Percentiles rank a stretch among this genome's conserved stretches.
Evolutionary conservation across 2,329 filamentous ascomycete species (phyloP).

Genomic region (Talaromyces islandicus): DNA sequence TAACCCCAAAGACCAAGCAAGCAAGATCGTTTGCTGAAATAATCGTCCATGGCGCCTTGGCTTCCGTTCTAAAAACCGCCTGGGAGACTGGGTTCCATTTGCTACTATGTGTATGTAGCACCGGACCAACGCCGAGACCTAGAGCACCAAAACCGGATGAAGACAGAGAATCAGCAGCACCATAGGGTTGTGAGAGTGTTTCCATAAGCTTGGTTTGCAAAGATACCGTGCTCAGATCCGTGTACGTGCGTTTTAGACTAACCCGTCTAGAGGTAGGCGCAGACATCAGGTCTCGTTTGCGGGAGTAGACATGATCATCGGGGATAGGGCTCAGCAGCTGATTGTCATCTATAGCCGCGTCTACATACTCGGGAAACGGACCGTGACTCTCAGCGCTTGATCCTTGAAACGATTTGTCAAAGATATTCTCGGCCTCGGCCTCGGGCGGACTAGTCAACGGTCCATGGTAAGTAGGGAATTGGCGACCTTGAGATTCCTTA

Average conservation of each 20-base stretch:
- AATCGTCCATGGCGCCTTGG: conserved; percentile 87
- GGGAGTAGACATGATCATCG: conserved; percentile 24
- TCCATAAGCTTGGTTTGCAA: conserved; percentile 81
- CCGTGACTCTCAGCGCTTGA: conserved; percentile 14
- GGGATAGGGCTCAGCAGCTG: conserved; percentile 23
- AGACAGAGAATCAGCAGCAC: conserved; percentile 46
- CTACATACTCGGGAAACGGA: conserved; percentile 12
- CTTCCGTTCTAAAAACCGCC: conserved; percentile 95
- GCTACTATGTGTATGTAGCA: conserved; percentile 80
- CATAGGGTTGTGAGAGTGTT: conserved; percentile 75
- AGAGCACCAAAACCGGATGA: conserved; percentile 28
- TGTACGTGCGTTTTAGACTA: conserved; percentile 79
- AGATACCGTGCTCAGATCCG: conserved; percentile 68
- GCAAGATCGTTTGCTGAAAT: conserved; percentile 93
- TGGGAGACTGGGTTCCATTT: conserved; percentile 88
- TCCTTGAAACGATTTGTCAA: conserved; percentile 72
- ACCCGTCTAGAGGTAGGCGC: conserved; percentile 56
- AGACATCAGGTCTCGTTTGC: conserved; percentile 27
- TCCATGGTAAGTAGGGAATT: conserved; percentile 45
- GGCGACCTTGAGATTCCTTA: conserved; percentile 45
- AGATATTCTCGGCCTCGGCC: conserved; percentile 68
- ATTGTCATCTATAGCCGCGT: conserved; percentile 16
- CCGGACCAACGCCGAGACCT: conserved; percentile 41
- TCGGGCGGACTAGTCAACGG: conserved; percentile 77
- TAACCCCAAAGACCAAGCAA: conserved; percentile 97